These are phyloP conservation scores for Blastomyces gilchristii DNA, from an alignment of 2,329 filamentous ascomycete genomes.

Conservation along the genomic window DNA sequence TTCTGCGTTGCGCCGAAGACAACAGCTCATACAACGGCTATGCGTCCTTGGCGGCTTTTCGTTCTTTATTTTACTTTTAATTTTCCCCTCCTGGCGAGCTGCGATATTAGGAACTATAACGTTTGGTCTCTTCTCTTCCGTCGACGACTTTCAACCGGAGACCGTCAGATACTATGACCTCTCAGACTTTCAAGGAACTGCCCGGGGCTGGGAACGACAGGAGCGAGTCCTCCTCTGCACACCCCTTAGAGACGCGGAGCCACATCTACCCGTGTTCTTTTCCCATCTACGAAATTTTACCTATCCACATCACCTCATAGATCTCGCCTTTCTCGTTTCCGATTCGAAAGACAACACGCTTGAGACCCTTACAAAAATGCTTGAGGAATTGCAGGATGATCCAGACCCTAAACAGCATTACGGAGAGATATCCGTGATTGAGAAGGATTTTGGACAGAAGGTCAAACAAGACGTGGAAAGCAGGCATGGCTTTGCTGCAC, in stretches of 20 bases:
- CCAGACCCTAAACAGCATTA: conserved; percentile 72
- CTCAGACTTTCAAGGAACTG: conserved; percentile 79
- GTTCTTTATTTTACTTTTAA: conserved; percentile 53
- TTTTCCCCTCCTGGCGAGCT: conserved; percentile 66
- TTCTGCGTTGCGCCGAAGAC: conserved; percentile 61
- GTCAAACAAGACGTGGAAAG: conserved; percentile 97
- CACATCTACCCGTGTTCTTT: conserved; percentile 96
- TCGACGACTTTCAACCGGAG: conserved; percentile 69
- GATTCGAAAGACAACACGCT: conserved; percentile 93
- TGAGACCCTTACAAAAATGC: conserved; percentile 59
- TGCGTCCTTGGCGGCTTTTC: conserved; percentile 46
- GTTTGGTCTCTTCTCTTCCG: conserved; percentile 57
- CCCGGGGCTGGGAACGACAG: conserved; percentile 88
- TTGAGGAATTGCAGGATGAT: conserved; percentile 71
- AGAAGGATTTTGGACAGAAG: conserved; percentile 98
- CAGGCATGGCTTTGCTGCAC: conserved; percentile 91
- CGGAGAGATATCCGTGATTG: conserved; percentile 93
- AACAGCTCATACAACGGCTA: conserved; percentile 61
- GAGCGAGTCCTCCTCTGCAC: conserved; percentile 93
- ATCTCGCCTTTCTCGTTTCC: conserved; percentile 91
- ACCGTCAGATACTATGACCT: conserved; percentile 97
- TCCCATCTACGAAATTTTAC: conserved; percentile 93
- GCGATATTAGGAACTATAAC: conserved; percentile 52
- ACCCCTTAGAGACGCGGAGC: conserved; percentile 81
- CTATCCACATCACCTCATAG: conserved; percentile 92